Percentiles rank a stretch among this genome's conserved stretches.
Conservation (phyloP, 2,329 filamentous ascomycete genomes). For the Teratosphaeria gauchensis region DNA sequence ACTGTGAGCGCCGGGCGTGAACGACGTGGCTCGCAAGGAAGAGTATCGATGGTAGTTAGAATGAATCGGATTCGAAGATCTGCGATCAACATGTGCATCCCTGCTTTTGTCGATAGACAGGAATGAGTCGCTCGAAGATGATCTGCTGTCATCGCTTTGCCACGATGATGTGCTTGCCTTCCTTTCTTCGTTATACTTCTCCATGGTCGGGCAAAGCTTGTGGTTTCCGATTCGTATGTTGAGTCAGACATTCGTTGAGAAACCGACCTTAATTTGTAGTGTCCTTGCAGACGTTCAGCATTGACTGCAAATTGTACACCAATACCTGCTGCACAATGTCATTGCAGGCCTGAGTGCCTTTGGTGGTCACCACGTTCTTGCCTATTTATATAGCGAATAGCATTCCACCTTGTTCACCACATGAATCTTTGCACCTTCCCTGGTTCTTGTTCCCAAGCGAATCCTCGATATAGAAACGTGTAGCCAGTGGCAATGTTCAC, state of each 20-base stretch:
- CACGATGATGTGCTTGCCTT: background rate
- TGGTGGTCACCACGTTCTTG: background rate
- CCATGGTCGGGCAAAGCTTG: background rate
- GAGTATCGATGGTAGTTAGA: background rate
- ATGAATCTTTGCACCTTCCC: slow-evolving; percentile 64
- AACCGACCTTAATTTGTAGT: background rate
- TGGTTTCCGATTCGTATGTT: background rate
- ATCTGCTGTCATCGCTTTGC: background rate
- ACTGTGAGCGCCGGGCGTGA: background rate
- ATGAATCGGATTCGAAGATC: background rate
- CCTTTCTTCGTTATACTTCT: background rate
- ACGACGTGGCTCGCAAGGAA: background rate
- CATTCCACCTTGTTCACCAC: slow-evolving; percentile 46
- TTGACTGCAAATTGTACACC: background rate
- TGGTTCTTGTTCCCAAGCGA: slow-evolving; percentile 55
- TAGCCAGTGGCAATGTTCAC: slow-evolving; percentile 61
- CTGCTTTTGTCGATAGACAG: background rate
- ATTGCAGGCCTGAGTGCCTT: background rate
- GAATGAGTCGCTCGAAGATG: background rate
- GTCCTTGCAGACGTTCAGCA: background rate
- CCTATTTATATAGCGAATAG: background rate
- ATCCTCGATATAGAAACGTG: slow-evolving; percentile 60
- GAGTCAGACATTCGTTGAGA: background rate
- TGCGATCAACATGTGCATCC: background rate
- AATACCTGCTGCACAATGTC: background rate